phyloP scores from a whole-genome alignment of 1,139 yeast species.

The Diutina catenulata region DNA sequence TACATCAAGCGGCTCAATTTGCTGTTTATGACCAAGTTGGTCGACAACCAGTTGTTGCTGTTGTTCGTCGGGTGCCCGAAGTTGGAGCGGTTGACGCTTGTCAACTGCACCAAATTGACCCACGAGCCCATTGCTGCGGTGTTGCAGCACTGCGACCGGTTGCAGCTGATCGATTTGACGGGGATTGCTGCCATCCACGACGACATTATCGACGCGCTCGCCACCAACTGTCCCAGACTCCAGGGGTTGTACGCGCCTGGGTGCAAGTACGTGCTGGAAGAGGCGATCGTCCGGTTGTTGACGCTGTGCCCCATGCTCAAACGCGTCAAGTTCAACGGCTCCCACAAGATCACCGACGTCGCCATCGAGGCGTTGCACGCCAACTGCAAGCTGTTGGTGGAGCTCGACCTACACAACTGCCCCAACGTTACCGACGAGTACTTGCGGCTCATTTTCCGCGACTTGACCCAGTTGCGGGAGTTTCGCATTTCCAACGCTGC shows the following conservation, averaged over 20 bases:
- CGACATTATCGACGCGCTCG: constrained; percentile 58
- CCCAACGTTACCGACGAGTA: constrained; percentile 58
- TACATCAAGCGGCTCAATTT: constrained; percentile 75
- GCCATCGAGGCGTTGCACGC: constrained; percentile 51
- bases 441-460: constrained; percentile 48
- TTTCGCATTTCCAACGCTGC: constrained; percentile 69
- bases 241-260: constrained; percentile 91
- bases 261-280: constrained; percentile 58
- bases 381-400: constrained; percentile 72
- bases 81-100: constrained; percentile 76
- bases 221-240: constrained; percentile 58
- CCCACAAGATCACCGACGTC: constrained; percentile 56
- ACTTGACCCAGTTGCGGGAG: constrained; percentile 65
- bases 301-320: constrained; percentile 62
- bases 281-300: constrained; percentile 51
- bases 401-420: constrained; percentile 81
- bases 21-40: constrained; percentile 57
- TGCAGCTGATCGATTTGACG: constrained; percentile 83
- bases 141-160: constrained; percentile 48
- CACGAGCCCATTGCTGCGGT: constrained; percentile 52
- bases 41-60: constrained; percentile 50
- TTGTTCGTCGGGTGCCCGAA: constrained; percentile 57
- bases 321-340: constrained; percentile 71
- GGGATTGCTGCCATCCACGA: constrained; percentile 67
- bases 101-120: constrained; percentile 61